phyloP scores from a whole-genome alignment of 2,329 filamentous ascomycete species.

The Neonectria faginata region DNA sequence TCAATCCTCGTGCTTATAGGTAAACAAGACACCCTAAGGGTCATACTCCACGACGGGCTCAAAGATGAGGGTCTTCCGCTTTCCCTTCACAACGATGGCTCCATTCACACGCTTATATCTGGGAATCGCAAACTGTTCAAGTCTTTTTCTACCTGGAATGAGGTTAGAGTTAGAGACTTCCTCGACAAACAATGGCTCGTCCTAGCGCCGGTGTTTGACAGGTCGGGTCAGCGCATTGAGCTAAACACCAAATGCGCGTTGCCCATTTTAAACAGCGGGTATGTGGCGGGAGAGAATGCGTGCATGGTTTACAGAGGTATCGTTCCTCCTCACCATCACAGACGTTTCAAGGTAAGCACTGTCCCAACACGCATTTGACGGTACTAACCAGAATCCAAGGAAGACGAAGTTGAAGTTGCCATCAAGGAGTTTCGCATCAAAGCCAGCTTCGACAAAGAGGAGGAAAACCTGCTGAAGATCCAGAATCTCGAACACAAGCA shows the following conservation, averaged over 20 bases:
- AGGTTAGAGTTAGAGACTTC: conserved; percentile 18
- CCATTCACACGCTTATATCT: conserved; percentile 17
- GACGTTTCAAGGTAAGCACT: conserved; percentile 9
- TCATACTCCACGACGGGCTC: conserved; percentile 14
- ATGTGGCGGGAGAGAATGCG: background rate
- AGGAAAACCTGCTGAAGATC: conserved; percentile 12
- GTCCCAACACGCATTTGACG: too few relatives aligned
- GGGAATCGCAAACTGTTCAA: background rate
- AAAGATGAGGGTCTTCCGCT: conserved; percentile 32
- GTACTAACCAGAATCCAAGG: background rate
- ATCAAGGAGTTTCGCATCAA: conserved; percentile 23
- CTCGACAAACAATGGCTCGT: conserved; percentile 32
- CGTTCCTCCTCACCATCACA: conserved; percentile 20
- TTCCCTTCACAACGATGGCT: conserved; percentile 7
- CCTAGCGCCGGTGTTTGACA: conserved; percentile 26
- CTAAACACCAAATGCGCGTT: conserved; percentile 17
- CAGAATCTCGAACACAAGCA: conserved; percentile 24
- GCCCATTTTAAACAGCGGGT: conserved; percentile 4
- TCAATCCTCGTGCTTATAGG: conserved; percentile 30
- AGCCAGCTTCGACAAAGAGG: conserved; percentile 22
- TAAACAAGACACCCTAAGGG: conserved; percentile 1
- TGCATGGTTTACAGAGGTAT: conserved; percentile 22
- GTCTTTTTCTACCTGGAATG: conserved; percentile 18
- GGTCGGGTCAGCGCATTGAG: conserved; percentile 2
- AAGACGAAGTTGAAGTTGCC: conserved; percentile 5